phyloP scores from a whole-genome alignment of 2,329 filamentous ascomycete genomes.

The Fusarium camptoceras region DNA sequence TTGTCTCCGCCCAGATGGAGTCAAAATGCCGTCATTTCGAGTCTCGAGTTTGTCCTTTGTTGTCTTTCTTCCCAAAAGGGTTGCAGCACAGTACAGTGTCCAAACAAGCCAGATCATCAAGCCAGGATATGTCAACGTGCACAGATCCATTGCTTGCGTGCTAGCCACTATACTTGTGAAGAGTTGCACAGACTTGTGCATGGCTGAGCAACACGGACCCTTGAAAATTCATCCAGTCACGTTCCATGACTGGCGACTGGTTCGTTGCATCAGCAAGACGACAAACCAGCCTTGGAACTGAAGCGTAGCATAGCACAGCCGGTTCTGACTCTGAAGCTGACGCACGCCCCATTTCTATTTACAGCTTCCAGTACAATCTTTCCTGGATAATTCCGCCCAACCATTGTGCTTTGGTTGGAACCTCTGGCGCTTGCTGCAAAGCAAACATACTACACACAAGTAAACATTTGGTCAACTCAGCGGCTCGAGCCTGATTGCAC shows the following conservation, averaged over 20 bases:
- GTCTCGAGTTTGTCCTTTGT: constrained; percentile 29
- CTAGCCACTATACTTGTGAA: constrained; percentile 18
- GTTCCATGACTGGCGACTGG: constrained; percentile 24
- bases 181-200: constrained; percentile 34
- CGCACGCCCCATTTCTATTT: constrained; percentile 40
- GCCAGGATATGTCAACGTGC: constrained; percentile 8
- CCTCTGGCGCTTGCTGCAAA: constrained; percentile 29
- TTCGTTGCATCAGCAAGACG: constrained; percentile 7
- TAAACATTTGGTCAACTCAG: constrained; percentile 29
- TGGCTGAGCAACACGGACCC: constrained; percentile 25
- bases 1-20: constrained; percentile 9
- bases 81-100: constrained; percentile 3
- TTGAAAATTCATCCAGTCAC: constrained; percentile 30
- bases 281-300: constrained; percentile 12
- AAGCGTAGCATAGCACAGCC: background rate
- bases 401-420: constrained; percentile 15
- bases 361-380: constrained; percentile 16
- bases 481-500: background rate
- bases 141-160: constrained; percentile 20
- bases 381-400: constrained; percentile 10
- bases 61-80: constrained; percentile 33
- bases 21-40: constrained; percentile 26
- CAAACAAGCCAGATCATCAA: constrained; percentile 6
- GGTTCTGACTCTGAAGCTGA: background rate
- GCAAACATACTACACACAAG: constrained; percentile 19